Evolutionary conservation across 2,329 filamentous ascomycete genomes (phyloP).

Genomic region (Fusarium sp.): DNA sequence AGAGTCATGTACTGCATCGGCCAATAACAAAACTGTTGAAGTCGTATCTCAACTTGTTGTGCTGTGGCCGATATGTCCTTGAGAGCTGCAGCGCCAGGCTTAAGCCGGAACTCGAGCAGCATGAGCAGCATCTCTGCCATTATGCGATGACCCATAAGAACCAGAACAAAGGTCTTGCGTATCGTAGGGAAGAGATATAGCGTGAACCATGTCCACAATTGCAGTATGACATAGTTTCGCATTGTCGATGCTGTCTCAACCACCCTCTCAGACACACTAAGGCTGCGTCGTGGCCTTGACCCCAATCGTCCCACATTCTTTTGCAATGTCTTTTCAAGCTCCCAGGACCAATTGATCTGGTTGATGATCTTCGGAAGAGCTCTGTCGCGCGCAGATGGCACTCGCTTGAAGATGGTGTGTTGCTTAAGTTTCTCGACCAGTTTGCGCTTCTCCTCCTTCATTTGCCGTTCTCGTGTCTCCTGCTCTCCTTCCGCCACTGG

Average conservation of each 20-base stretch:
- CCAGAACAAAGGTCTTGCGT: constrained; percentile 77
- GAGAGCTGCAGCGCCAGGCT: constrained; percentile 82
- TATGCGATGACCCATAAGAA: constrained; percentile 82
- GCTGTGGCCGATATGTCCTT: constrained; percentile 97
- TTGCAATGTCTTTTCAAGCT: constrained; percentile 85
- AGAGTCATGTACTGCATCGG: constrained; percentile 95
- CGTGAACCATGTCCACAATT: constrained; percentile 76
- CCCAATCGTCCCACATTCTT: constrained; percentile 90
- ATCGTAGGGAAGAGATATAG: constrained; percentile 83
- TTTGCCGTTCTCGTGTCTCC: constrained; percentile 69
- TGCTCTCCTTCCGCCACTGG: constrained; percentile 75
- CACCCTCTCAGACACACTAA: constrained; percentile 94
- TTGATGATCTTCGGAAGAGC: constrained; percentile 85
- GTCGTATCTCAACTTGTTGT: constrained; percentile 94
- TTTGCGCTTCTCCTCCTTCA: constrained; percentile 69
- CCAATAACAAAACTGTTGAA: constrained; percentile 99
- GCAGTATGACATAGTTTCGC: constrained; percentile 77
- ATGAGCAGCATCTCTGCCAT: constrained; percentile 82
- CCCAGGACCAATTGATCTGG: constrained; percentile 96
- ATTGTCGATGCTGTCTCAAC: constrained; percentile 92
- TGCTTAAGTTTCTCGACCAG: constrained; percentile 88
- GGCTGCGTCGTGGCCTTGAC: constrained; percentile 79
- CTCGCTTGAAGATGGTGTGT: constrained; percentile 84
- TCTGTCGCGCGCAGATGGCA: constrained; percentile 83
- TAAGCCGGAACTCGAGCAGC: constrained; percentile 85